These are phyloP conservation scores for Cenchrus americanus DNA, from an alignment of 176 grass and related monocot genomes.

Conservation along the genomic window DNA sequence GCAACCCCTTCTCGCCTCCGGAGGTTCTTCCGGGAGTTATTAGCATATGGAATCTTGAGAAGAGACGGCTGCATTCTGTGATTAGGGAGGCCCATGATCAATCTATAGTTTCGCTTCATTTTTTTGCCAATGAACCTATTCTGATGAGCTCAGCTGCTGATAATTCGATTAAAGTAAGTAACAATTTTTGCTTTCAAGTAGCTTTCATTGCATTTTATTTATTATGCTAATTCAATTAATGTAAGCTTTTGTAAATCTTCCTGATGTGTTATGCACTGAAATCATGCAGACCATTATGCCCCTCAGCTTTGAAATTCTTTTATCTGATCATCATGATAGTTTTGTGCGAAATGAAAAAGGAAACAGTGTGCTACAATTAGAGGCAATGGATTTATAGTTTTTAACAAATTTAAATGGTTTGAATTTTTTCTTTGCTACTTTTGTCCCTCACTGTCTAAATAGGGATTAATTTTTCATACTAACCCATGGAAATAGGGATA, in stretches of 20 bases:
- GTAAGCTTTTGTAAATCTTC: not conserved
- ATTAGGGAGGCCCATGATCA: conserved; percentile 95
- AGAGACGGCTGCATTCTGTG: conserved; percentile 83
- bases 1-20: conserved; percentile 88
- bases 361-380: too few species aligned
- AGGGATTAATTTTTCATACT: too few species aligned
- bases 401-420: too few species aligned
- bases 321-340: too few species aligned
- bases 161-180: conserved; percentile 96
- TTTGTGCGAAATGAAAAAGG: too few species aligned
- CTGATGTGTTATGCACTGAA: not conserved
- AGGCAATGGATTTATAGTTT: too few species aligned
- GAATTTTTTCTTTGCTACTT: too few species aligned
- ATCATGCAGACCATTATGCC: not conserved
- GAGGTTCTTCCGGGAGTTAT: conserved; percentile 97
- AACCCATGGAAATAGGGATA: too few species aligned
- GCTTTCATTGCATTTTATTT: not conserved
- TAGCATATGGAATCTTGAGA: conserved; percentile 98
- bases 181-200: not conserved
- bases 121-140: conserved; percentile 92
- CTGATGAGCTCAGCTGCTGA: conserved; percentile 96
- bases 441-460: too few species aligned
- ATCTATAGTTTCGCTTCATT: conserved; percentile 87
- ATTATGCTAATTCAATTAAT: not conserved
- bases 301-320: too few species aligned